A percentile compares a stretch with the other conserved stretches of the same genome.
Conservation (phyloP, 345 rosid species). For the Diplotaxis tenuifolia region DNA sequence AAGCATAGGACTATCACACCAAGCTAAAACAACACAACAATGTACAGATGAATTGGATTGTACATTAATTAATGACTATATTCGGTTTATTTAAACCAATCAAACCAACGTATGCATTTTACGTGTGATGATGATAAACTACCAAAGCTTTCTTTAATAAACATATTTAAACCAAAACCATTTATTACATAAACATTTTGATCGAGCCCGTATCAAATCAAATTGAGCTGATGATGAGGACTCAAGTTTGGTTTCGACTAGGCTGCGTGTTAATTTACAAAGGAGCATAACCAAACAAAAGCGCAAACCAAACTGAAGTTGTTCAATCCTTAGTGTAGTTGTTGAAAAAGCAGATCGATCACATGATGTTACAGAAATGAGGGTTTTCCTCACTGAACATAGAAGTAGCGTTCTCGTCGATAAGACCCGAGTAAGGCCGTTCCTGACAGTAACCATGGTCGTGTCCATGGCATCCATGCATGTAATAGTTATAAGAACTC, state of each 20-base stretch:
- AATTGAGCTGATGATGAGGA: neutral
- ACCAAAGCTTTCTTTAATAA: neutral
- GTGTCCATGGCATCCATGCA: conserved; percentile 48
- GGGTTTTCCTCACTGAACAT: conserved; percentile 79
- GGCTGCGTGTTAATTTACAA: conserved; percentile 6
- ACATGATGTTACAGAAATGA: conserved; percentile 70
- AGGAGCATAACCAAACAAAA: neutral
- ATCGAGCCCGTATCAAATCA: neutral
- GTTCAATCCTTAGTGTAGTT: conserved; percentile 1
- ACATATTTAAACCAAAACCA: neutral
- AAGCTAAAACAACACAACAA: conserved; percentile 26
- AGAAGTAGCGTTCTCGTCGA: conserved; percentile 42
- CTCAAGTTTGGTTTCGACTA: neutral
- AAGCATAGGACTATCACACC: conserved; percentile 4
- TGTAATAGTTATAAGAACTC: conserved; percentile 50
- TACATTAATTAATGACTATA: neutral
- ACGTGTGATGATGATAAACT: neutral
- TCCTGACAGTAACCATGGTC: conserved; percentile 47
- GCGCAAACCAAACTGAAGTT: conserved; percentile 1
- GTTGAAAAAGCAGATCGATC: conserved; percentile 11
- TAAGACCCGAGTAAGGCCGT: conserved; percentile 38
- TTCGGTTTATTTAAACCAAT: neutral
- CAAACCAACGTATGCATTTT: neutral
- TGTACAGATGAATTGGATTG: conserved; percentile 18
- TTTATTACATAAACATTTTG: neutral